Conservation (phyloP, 345 rosid species). For the Laguncularia racemosa region DNA sequence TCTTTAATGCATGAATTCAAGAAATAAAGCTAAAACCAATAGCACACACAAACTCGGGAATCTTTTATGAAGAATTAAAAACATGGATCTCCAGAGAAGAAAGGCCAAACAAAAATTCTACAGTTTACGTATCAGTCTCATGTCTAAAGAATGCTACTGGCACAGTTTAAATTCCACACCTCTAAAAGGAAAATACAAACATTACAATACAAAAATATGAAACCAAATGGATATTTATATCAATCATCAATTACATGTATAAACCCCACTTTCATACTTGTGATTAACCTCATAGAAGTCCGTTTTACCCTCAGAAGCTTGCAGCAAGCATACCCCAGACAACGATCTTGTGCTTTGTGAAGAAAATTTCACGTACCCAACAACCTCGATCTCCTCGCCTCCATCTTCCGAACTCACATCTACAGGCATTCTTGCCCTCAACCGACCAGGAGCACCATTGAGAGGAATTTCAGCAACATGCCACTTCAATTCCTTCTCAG, state of each 20-base stretch:
- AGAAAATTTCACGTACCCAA: slow-evolving; percentile 70
- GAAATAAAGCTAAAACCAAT: too few species aligned
- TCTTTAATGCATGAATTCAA: too few species aligned
- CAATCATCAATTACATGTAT: slow-evolving; percentile 57
- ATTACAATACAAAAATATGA: too few species aligned
- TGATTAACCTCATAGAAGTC: slow-evolving; percentile 78
- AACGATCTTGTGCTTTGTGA: slow-evolving; percentile 51
- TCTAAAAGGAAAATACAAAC: too few species aligned
- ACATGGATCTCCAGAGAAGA: too few species aligned
- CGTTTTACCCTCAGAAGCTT: slow-evolving; percentile 73
- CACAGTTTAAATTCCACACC: too few species aligned
- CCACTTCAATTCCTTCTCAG: slow-evolving; percentile 90
- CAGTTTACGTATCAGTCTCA: too few species aligned
- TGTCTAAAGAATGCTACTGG: too few species aligned
- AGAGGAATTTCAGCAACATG: slow-evolving; percentile 74
- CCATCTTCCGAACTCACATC: slow-evolving; percentile 54
- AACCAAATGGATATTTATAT: neutral
- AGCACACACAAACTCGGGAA: too few species aligned
- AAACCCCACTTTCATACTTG: slow-evolving; percentile 71
- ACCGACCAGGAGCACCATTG: slow-evolving; percentile 57
- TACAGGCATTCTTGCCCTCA: slow-evolving; percentile 87
- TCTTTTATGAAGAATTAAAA: too few species aligned
- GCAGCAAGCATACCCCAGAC: slow-evolving; percentile 57
- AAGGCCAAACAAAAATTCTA: too few species aligned
- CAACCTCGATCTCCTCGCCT: slow-evolving; percentile 67